Conservation (phyloP, 495 filamentous ascomycete genomes). For the Penicillium paradoxum region DNA sequence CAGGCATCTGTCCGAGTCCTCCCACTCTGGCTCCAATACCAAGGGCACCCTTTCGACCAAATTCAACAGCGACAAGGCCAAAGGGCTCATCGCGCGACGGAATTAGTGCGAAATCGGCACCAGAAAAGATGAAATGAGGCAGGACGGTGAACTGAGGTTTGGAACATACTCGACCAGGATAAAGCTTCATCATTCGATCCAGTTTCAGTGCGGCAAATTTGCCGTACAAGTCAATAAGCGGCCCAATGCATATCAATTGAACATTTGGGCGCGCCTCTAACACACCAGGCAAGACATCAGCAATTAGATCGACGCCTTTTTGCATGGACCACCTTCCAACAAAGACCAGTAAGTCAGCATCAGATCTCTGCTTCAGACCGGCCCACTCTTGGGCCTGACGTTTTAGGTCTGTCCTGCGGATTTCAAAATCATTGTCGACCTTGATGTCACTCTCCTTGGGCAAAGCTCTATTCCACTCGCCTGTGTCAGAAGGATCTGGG, state of each 20-base stretch:
- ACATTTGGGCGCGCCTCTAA: conserved; percentile 62
- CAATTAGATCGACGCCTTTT: conserved; percentile 74
- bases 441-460: conserved; percentile 48
- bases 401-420: conserved; percentile 50
- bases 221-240: conserved; percentile 73
- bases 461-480: conserved; percentile 56
- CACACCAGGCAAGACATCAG: conserved; percentile 68
- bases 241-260: conserved; percentile 67
- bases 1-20: conserved; percentile 76
- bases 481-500: conserved; percentile 71
- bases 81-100: conserved; percentile 78
- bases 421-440: conserved; percentile 56
- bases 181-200: conserved; percentile 64
- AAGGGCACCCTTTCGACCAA: conserved; percentile 71
- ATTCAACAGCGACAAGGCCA: conserved; percentile 76
- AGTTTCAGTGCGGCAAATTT: conserved; percentile 73
- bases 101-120: conserved; percentile 74
- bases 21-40: conserved; percentile 65
- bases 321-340: conserved; percentile 77
- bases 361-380: conserved; percentile 57
- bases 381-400: conserved; percentile 76
- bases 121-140: conserved; percentile 71
- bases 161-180: conserved; percentile 71
- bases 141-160: conserved; percentile 73
- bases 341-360: conserved; percentile 72